Percentiles rank a stretch among this genome's conserved stretches.
phyloP scores from a whole-genome alignment of 108 stramenopile species.

The Cyclotella choctawhatcheeana region DNA sequence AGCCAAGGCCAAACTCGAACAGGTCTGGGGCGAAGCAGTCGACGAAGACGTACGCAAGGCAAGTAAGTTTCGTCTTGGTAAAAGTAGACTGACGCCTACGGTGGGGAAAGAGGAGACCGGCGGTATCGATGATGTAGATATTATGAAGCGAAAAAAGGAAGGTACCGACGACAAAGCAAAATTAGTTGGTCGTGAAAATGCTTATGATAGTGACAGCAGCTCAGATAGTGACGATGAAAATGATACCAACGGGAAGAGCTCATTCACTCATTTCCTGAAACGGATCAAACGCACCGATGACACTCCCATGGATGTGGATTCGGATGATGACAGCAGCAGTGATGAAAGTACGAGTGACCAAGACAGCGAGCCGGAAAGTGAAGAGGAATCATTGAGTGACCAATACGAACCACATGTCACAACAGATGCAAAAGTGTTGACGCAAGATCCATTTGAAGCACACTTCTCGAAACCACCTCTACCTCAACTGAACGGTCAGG shows the following conservation, averaged over 20 bases:
- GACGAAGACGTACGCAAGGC: constrained; percentile 55
- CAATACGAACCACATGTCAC: constrained; percentile 14
- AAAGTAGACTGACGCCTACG: constrained; percentile 54
- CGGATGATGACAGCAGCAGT: constrained; percentile 13
- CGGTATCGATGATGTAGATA: background rate
- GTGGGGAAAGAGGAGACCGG: background rate
- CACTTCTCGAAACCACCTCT: constrained; percentile 40
- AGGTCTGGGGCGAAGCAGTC: constrained; percentile 81
- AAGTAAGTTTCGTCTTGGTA: constrained; percentile 45
- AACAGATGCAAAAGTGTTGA: background rate
- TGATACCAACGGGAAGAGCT: constrained; percentile 15
- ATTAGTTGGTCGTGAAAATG: background rate
- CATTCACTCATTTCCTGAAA: constrained; percentile 18
- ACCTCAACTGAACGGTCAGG: constrained; percentile 26
- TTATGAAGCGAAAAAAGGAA: background rate
- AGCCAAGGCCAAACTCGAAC: constrained; percentile 83
- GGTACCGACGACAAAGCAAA: too few species aligned
- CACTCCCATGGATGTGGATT: constrained; percentile 13
- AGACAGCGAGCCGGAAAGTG: constrained; percentile 29
- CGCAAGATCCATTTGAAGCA: constrained; percentile 47
- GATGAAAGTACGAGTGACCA: constrained; percentile 25
- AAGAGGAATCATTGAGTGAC: constrained; percentile 23
- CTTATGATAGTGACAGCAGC: constrained; percentile 1
- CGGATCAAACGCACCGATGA: constrained; percentile 20
- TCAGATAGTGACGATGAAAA: constrained; percentile 11